Evolutionary conservation across 177 flowering plant species (phyloP).

Genomic region (Telopea speciosissima): DNA sequence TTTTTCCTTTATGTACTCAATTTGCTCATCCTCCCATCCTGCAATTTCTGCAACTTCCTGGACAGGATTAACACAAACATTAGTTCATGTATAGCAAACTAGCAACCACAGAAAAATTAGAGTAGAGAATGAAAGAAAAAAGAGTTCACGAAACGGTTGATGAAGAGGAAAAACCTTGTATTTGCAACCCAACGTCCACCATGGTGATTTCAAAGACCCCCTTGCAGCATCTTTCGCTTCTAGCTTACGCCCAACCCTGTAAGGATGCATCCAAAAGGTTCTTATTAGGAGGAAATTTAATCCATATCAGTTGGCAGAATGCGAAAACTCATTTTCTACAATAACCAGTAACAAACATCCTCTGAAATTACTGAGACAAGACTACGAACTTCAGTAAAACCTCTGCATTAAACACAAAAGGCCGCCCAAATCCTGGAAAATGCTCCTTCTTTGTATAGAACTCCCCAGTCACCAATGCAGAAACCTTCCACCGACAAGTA

Average conservation of each 20-base stretch:
- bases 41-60: slow-evolving; percentile 88
- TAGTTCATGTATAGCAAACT: neutral
- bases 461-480: slow-evolving; percentile 88
- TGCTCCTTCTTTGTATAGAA: slow-evolving; percentile 80
- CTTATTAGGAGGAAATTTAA: slow-evolving; percentile 7
- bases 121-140: neutral
- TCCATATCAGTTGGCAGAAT: neutral
- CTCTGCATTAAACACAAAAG: slow-evolving; percentile 83
- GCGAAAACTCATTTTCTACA: neutral
- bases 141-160: neutral
- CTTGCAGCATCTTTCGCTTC: slow-evolving; percentile 95
- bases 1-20: slow-evolving; percentile 62
- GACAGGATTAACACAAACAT: slow-evolving; percentile 8
- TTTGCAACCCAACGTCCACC: slow-evolving; percentile 93
- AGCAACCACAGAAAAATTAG: slow-evolving; percentile 1
- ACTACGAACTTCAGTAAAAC: slow-evolving; percentile 69
- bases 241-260: slow-evolving; percentile 62
- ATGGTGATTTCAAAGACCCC: slow-evolving; percentile 79
- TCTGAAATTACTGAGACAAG: slow-evolving; percentile 7
- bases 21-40: slow-evolving; percentile 87
- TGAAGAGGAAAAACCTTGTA: slow-evolving; percentile 44
- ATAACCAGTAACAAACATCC: neutral
- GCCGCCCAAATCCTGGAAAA: slow-evolving; percentile 96
- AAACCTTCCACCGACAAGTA: slow-evolving; percentile 53
- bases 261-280: neutral